These are phyloP conservation scores for Kluyveromyces nonfermentans DNA, from an alignment of 805 yeast genomes.

Conservation along the genomic window DNA sequence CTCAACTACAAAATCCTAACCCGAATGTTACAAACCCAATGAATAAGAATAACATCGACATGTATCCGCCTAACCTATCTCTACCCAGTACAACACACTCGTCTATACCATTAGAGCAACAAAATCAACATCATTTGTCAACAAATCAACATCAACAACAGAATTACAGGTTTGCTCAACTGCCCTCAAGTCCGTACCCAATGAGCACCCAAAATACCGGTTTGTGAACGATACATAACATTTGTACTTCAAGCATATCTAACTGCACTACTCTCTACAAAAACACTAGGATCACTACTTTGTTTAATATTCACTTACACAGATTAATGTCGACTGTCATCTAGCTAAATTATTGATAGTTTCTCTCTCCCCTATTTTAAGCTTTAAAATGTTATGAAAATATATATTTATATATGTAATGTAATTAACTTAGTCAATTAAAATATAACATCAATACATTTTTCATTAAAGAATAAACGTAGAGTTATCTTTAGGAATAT, in stretches of 20 bases:
- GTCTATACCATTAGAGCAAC: not conserved
- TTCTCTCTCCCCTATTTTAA: not conserved
- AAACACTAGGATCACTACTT: no score
- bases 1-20: not conserved
- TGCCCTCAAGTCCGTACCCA: constrained; percentile 6
- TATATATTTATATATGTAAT: no score
- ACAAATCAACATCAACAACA: not conserved
- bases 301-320: no score
- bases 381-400: not conserved
- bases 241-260: not conserved
- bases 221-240: constrained; percentile 3
- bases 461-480: not conserved
- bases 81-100: not conserved
- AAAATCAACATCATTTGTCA: constrained; percentile 4
- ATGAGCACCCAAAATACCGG: constrained; percentile 15
- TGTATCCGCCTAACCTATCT: not conserved
- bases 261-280: not conserved
- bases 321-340: no score
- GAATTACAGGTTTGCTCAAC: not conserved
- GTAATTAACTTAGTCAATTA: no score
- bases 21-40: constrained; percentile 3
- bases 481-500: not conserved
- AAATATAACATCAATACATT: not conserved
- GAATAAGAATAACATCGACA: not conserved
- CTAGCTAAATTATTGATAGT: no score